Conservation (phyloP, 768 basidiomycete species). For the Tylopilus rubrobrunneus region DNA sequence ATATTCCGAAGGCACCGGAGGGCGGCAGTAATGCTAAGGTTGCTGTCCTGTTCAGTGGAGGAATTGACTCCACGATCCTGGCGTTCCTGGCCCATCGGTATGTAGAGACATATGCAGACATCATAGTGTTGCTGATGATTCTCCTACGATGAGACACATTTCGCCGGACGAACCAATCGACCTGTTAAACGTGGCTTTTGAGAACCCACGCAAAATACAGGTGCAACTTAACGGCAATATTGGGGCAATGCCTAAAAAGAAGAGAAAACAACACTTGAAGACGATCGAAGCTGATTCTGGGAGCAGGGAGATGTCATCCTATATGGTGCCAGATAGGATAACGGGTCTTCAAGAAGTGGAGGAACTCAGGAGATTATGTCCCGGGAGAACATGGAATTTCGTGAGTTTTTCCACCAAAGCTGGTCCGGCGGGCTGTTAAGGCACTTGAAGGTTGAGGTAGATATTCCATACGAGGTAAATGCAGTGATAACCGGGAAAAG, state of each 20-base stretch:
- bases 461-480: conserved; percentile 75
- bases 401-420: conserved; percentile 38
- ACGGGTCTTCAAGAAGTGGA: conserved; percentile 76
- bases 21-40: conserved; percentile 49
- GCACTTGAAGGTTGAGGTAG: conserved; percentile 66
- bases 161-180: conserved; percentile 82
- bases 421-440: background rate
- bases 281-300: background rate
- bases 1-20: conserved; percentile 55
- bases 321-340: conserved; percentile 84
- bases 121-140: background rate
- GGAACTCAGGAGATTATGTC: conserved; percentile 75
- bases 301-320: conserved; percentile 32
- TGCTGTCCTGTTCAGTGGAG: conserved; percentile 91
- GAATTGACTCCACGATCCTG: conserved; percentile 87
- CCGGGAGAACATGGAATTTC: conserved; percentile 85
- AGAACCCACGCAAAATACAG: conserved; percentile 81
- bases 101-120: conserved; percentile 12
- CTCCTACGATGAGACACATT: conserved; percentile 50
- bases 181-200: conserved; percentile 89
- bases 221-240: conserved; percentile 44
- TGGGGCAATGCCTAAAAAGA: conserved; percentile 42
- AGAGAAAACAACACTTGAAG: conserved; percentile 33
- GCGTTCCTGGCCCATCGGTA: conserved; percentile 78
- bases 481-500: background rate